Percentiles rank a stretch among this genome's conserved stretches.
Evolutionary conservation across 768 basidiomycete species (phyloP).

Genomic region (Leccinum ochraceum): DNA sequence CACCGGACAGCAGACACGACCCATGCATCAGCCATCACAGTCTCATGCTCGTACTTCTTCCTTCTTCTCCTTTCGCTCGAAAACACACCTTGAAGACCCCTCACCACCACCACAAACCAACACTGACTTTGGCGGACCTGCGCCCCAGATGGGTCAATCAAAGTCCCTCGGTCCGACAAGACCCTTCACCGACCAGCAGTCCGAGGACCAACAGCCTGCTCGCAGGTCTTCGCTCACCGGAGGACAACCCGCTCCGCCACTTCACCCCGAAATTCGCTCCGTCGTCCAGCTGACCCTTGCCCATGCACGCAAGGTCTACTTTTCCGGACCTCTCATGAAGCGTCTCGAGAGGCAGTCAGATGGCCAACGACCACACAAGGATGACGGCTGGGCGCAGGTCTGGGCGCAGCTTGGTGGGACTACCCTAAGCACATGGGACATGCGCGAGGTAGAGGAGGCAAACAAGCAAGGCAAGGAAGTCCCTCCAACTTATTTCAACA

Average conservation of each 20-base stretch:
- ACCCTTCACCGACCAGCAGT: conserved; percentile 22
- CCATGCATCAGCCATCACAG: conserved; percentile 27
- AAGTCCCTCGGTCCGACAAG: conserved; percentile 32
- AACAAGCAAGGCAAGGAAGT: conserved; percentile 78
- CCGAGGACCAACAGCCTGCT: conserved; percentile 25
- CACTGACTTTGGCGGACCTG: conserved; percentile 19
- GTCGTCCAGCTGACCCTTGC: conserved; percentile 72
- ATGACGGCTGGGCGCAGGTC: conserved; percentile 81
- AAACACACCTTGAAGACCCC: conserved; percentile 30
- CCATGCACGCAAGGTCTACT: conserved; percentile 85
- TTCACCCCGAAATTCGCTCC: conserved; percentile 83
- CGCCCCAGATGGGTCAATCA: conserved; percentile 36
- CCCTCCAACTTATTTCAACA: conserved; percentile 84
- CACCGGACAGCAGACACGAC: conserved; percentile 24
- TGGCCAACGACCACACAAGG: conserved; percentile 66
- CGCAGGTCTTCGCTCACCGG: conserved; percentile 23
- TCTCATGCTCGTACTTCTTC: conserved; percentile 59
- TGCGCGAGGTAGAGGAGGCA: conserved; percentile 84
- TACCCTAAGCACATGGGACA: conserved; percentile 89
- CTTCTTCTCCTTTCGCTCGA: conserved; percentile 62
- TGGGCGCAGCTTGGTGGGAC: conserved; percentile 92
- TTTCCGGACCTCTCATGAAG: conserved; percentile 80
- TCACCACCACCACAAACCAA: conserved; percentile 16
- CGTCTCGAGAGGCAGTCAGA: conserved; percentile 77
- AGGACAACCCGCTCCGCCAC: conserved; percentile 34